phyloP scores from a whole-genome alignment of 176 grass and related monocot genomes.

The Thalia dealbata region DNA sequence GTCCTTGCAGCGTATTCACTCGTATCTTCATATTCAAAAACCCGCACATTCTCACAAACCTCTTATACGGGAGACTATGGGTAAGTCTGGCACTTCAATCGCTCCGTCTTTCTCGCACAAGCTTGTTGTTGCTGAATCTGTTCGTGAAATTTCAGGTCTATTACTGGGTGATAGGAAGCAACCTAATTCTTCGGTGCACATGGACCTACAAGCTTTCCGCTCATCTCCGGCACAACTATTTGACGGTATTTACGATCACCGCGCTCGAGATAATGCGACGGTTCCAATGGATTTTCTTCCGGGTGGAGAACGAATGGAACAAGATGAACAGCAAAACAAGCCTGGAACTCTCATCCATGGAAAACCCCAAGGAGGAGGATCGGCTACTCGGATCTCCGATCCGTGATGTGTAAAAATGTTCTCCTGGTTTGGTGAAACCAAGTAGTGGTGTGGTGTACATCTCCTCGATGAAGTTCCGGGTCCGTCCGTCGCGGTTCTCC shows the following conservation, averaged over 20 bases:
- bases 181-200: constrained; percentile 78
- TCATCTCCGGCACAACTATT: constrained; percentile 93
- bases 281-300: constrained; percentile 96
- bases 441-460: too few relatives aligned
- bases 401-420: neutral
- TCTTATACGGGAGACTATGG: constrained; percentile 62
- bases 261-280: constrained; percentile 75
- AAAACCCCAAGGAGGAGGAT: constrained; percentile 6
- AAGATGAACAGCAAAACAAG: constrained; percentile 76
- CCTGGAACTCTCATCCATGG: neutral
- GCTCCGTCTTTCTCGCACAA: neutral
- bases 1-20: constrained; percentile 59
- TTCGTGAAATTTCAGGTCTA: constrained; percentile 39
- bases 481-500: neutral
- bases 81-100: constrained; percentile 24
- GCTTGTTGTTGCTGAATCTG: neutral
- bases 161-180: constrained; percentile 87
- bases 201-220: constrained; percentile 99
- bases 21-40: constrained; percentile 91
- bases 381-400: neutral
- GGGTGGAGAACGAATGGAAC: constrained; percentile 96
- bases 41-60: constrained; percentile 45
- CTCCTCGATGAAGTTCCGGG: neutral
- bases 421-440: neutral
- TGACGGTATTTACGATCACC: constrained; percentile 74